Evolutionary conservation across 163 green algal species (phyloP), one percentile per base, ranked within the genome.

Genomic region (Volvox carteri): DNA sequence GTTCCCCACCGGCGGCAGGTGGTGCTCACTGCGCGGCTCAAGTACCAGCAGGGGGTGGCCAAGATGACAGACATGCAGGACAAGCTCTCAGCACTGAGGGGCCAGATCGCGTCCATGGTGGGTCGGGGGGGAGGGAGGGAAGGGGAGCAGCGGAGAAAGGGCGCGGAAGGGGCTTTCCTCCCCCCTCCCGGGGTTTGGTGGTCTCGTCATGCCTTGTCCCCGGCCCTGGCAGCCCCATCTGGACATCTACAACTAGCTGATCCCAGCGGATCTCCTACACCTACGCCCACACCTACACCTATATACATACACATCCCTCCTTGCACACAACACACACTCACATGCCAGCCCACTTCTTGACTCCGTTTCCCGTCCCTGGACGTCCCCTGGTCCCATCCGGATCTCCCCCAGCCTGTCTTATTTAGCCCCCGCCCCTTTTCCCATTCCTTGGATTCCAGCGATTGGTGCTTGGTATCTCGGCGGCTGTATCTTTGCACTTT

Each of bases 21-120:
- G 60, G 85, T 93, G 33, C 50, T 48, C n/a, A 68, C 62, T 0
- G 90, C 86, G 8, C 72, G 86, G 4, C 70, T 73, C 23, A 93
- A 91, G 85, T 93, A 93, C 79, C 78, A 77, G 30, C 85, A 90
- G 48, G 90, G 90, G 7, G 90, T 93, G 35, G 58, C 73, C 60
- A 93, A 93, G 85, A 93, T 93, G 90, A 86, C 35, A n/a, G 80
- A 89, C 23, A 91, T 93, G 90, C 83, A 85, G 33, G 79, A 75
- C 60, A 89, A 81, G 52, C 90, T 93, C 37, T 56, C 14, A 7
- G 62, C 52, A 41, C 90, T 93, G 39, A 78, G 86, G 62, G 79
- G 78, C 1, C 52, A 91, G 73, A 90, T 93, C 67, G 80, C 90
- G 2, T 85, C 78, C 2, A 86, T 93, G 78, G 79, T 85, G 54